Evolutionary conservation across 345 rosid genomes (phyloP), one percentile per base, ranked within the genome.

Genomic region (Erysimum cheiranthoides): DNA sequence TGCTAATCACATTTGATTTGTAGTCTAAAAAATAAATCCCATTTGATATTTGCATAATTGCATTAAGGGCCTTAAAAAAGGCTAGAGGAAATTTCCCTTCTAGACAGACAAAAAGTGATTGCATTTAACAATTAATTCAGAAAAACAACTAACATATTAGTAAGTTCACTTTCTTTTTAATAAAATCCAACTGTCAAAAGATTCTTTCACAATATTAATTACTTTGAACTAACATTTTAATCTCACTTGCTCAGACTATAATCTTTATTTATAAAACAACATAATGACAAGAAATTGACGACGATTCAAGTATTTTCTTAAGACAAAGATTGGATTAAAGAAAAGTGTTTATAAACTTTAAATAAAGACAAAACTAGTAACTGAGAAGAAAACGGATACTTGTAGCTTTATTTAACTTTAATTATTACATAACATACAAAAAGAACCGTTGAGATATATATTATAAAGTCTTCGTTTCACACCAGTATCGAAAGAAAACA

Each of bases 381-480:
- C 40, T n/a, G 57, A 57, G 51, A 57, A 75, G 45, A 10, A 30
- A 75, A 75, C 73, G 79, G 73, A 68, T 68, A 68, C 54, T 75
- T 35, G 40, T 57, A 74, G 58, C 78, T 65, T 74, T 66, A 36
- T 58, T 36, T 11, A 39, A 66, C 78, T 66, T 74, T 74, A 66
- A 13, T 65, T 1, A 65, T 65, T 11, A 31, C 14, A 34, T 61
- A 6, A 51, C 25, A 59, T 10, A 59, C 5, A 49, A 49, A 27
- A 28, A 35, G 32, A 2, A 47, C 79, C 61, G 73, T 75, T 68
- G 73, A 39, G 61, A 31, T 62, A 47, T 13, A 40, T 42, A 34
- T 45, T 51, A 62, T 49, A 50, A 59, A 59, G 61, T 67, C 73
- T 67, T 59, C n/a, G 61, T 66, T 66, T 75, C 79, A 76, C 79